These are phyloP conservation scores for Neonectria neomacrospora DNA, from an alignment of 2,329 filamentous ascomycete genomes.

Conservation along the genomic window DNA sequence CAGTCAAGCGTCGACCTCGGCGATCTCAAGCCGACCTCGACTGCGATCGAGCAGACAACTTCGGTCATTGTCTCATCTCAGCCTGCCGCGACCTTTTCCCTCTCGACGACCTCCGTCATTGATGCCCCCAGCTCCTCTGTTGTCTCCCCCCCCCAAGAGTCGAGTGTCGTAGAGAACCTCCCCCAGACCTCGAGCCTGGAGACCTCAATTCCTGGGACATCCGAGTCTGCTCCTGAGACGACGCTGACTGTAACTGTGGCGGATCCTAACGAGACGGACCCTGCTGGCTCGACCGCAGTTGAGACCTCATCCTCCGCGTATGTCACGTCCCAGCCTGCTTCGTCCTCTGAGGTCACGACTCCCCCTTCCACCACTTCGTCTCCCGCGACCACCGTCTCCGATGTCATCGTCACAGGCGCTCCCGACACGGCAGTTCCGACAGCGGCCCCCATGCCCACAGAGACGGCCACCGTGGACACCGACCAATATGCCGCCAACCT, in stretches of 20 bases:
- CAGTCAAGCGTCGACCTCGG: slow-evolving; percentile 41
- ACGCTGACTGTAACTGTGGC: slow-evolving; percentile 34
- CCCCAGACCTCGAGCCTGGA: slow-evolving; percentile 11
- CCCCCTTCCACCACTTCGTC: slow-evolving; percentile 31
- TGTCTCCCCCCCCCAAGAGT: neutral
- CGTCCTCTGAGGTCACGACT: slow-evolving; percentile 21
- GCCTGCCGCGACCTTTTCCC: neutral
- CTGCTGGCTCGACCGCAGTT: slow-evolving; percentile 20
- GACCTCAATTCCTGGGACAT: neutral
- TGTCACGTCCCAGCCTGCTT: slow-evolving; percentile 19
- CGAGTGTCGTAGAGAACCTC: neutral
- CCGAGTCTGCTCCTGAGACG: slow-evolving; percentile 20
- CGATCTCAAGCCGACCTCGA: slow-evolving; percentile 33
- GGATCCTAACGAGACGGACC: slow-evolving; percentile 28
- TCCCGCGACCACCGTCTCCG: slow-evolving; percentile 16
- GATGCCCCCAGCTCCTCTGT: slow-evolving; percentile 24
- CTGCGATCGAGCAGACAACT: slow-evolving; percentile 11
- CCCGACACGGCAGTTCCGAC: slow-evolving; percentile 57
- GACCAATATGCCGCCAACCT: slow-evolving; percentile 59
- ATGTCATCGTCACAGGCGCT: slow-evolving; percentile 36
- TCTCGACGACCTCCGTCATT: slow-evolving; percentile 15
- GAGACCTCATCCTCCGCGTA: slow-evolving; percentile 27
- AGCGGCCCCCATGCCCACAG: slow-evolving; percentile 48
- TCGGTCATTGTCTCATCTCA: slow-evolving; percentile 20
- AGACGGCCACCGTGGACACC: slow-evolving; percentile 55